These are phyloP conservation scores for Thielaviopsis ethacetica DNA, from an alignment of 2,329 filamentous ascomycete species.

Conservation along the genomic window DNA sequence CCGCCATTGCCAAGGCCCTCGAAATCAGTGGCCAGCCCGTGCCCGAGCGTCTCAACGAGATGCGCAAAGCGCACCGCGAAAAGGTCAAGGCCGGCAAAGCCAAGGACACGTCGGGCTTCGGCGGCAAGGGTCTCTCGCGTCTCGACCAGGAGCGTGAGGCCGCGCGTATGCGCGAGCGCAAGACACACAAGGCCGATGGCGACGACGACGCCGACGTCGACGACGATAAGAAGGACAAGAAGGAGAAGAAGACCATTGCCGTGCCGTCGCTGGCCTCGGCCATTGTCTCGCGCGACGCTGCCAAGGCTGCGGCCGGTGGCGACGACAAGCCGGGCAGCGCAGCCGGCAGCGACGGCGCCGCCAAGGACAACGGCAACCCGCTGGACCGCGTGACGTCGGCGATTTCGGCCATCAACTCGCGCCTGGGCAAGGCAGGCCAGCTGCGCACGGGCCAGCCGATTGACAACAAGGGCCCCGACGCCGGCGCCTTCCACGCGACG, in stretches of 20 bases:
- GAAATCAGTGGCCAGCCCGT: slow-evolving; percentile 77
- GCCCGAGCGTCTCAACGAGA: slow-evolving; percentile 50
- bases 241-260: slow-evolving; percentile 51
- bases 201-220: slow-evolving; percentile 72
- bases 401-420: slow-evolving; percentile 77
- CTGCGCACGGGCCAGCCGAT: slow-evolving; percentile 85
- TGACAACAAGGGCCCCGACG: slow-evolving; percentile 96
- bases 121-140: slow-evolving; percentile 82
- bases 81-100: slow-evolving; percentile 89
- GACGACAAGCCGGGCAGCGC: slow-evolving; percentile 16
- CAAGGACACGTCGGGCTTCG: slow-evolving; percentile 79
- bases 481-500: slow-evolving; percentile 89
- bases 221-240: slow-evolving; percentile 59
- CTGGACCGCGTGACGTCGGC: slow-evolving; percentile 82
- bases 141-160: slow-evolving; percentile 84
- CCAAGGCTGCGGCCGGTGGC: slow-evolving; percentile 25
- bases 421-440: slow-evolving; percentile 75
- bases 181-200: slow-evolving; percentile 76
- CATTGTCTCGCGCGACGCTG: slow-evolving; percentile 35
- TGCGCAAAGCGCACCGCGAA: slow-evolving; percentile 60
- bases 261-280: slow-evolving; percentile 43
- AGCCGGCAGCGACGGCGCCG: slow-evolving; percentile 19
- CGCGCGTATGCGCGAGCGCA: slow-evolving; percentile 70
- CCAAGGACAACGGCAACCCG: slow-evolving; percentile 45
- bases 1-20: slow-evolving; percentile 80